Evolutionary conservation across 176 grass and related monocot genomes (phyloP), one percentile per base, ranked within the genome.

Genomic region (Phoenix roebelenii): DNA sequence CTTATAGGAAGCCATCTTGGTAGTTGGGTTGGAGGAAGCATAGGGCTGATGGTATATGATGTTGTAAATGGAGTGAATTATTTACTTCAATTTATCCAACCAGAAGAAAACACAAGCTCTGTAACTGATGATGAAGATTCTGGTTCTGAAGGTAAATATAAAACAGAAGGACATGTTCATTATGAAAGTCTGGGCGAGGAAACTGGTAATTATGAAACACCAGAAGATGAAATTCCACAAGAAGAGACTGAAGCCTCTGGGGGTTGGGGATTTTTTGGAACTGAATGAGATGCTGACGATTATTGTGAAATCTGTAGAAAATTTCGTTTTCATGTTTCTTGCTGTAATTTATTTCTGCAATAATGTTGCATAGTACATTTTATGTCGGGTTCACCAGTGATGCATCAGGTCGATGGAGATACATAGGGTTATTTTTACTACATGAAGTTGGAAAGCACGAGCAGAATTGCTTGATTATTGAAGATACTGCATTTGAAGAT

Each of bases 11-110:
- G 93, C 57, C 93, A 98, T 61, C 51, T 98, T 6, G 93, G 93
- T 10, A 98, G 93, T 57, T 98, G 93, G 93, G 74, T 82, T 50
- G 93, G 93, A 9, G 93, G 80, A 78, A 80, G 93, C 68, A 80
- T 98, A 52, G 93, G 93, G 66, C 58, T 98, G 72, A 98, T 98
- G 93, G 77, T 98, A 5, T 98, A 98, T 55, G 93, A 98, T 68
- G 67, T 98, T 30, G 60, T 88, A 49, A 89, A 76, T 18, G 93
- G 93, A 20, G 17, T 98, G 69, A 80, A 79, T 32, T 81, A 77
- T 64, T 75, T 92, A 55, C 26, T 91, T 66, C 76, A 67, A 12
- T 89, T 78, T 65, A 64, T 83, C 35, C 66, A 72, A 23, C 66
- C 78, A 52, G 79, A 78, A 48, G 59, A 83, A 65, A 48, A 60